Evolutionary conservation across 345 rosid species (phyloP).

Genomic region (Citrus cavaleriei): DNA sequence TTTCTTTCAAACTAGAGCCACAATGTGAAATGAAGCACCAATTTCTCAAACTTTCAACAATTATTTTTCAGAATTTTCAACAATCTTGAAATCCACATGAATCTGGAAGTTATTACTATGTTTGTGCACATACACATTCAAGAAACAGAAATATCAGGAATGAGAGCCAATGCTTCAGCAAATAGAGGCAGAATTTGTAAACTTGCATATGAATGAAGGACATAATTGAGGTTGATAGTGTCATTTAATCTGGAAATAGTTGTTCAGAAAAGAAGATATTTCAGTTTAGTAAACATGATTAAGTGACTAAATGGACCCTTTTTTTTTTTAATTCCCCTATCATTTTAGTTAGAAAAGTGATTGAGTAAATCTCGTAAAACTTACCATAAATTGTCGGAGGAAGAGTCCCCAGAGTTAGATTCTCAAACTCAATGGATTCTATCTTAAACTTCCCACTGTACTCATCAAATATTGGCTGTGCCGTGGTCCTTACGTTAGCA

Average conservation of each 20-base stretch:
- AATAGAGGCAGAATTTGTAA: not conserved
- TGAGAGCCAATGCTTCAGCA: not conserved
- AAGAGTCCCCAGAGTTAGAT: slow-evolving; percentile 57
- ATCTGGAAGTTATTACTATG: not conserved
- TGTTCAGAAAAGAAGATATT: not conserved
- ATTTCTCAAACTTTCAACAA: not conserved
- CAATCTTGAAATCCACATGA: not conserved
- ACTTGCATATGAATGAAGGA: not conserved
- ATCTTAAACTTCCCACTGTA: slow-evolving; percentile 48
- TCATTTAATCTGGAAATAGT: not conserved
- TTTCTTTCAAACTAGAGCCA: not conserved
- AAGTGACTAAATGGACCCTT: not conserved
- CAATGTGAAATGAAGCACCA: not conserved
- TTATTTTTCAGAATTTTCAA: not conserved
- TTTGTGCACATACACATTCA: not conserved
- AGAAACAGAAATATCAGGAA: not conserved
- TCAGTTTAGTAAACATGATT: not conserved
- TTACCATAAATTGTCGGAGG: slow-evolving; percentile 67
- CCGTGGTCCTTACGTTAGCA: slow-evolving; percentile 35
- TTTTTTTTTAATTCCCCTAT: not conserved
- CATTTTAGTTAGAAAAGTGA: not conserved
- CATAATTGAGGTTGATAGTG: not conserved
- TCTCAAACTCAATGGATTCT: slow-evolving; percentile 50
- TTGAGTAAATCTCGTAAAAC: not conserved
- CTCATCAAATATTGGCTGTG: slow-evolving; percentile 57